Percentiles rank a stretch among this genome's conserved stretches.
These are phyloP conservation scores for Aspergillus mulundensis DNA, from an alignment of 495 filamentous ascomycete species.

Conservation along the genomic window DNA sequence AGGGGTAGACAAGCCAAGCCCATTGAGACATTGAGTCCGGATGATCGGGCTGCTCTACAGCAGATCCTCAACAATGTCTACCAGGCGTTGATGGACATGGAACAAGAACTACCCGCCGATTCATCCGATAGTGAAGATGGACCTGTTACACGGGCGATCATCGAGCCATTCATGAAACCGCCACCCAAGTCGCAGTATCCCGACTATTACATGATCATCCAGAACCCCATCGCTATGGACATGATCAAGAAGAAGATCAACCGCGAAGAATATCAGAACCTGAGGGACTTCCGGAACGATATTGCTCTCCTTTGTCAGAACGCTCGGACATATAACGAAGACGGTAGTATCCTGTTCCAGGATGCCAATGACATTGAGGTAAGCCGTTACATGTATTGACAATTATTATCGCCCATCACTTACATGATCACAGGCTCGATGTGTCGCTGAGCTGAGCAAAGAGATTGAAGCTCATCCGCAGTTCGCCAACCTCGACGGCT, in stretches of 20 bases:
- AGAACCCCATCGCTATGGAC: conserved; percentile 88
- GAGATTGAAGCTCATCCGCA: conserved; percentile 69
- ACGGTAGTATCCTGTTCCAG: conserved; percentile 81
- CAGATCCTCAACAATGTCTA: conserved; percentile 69
- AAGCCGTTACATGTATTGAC: conserved; percentile 27
- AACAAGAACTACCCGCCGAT: conserved; percentile 57
- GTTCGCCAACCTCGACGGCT: conserved; percentile 64
- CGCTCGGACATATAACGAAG: conserved; percentile 93
- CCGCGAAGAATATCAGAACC: conserved; percentile 79
- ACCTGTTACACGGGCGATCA: conserved; percentile 66
- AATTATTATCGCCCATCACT: conserved; percentile 22
- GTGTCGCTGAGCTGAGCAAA: conserved; percentile 61
- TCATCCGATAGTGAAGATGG: conserved; percentile 59
- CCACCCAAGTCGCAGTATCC: conserved; percentile 83
- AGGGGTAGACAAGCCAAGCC: conserved; percentile 68
- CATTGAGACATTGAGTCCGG: conserved; percentile 46
- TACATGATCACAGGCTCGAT: conserved; percentile 53
- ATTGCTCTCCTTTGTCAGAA: conserved; percentile 82
- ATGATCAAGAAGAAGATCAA: conserved; percentile 91
- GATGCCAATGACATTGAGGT: conserved; percentile 95
- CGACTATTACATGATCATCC: conserved; percentile 92
- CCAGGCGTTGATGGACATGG: conserved; percentile 74
- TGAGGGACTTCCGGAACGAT: conserved; percentile 77
- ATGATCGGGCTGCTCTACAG: conserved; percentile 59
- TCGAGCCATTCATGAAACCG: conserved; percentile 89